A percentile compares a stretch with the other conserved stretches of the same genome.
These are phyloP conservation scores for Pulveroboletus frians DNA, from an alignment of 768 basidiomycete species.

Conservation along the genomic window DNA sequence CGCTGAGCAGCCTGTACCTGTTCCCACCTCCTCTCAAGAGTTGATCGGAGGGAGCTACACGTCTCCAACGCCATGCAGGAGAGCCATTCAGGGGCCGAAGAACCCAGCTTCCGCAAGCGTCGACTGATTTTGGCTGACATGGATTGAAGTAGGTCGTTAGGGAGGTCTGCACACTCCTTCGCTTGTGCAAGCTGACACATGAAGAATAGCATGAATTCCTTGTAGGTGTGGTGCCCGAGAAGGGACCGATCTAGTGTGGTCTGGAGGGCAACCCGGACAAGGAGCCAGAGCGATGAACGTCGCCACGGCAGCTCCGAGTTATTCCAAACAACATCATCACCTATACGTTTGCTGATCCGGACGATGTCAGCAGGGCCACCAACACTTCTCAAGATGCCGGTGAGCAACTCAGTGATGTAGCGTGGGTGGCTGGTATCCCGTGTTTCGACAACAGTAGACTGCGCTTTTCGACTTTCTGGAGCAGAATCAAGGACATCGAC, in stretches of 20 bases:
- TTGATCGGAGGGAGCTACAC: constrained; percentile 13
- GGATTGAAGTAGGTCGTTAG: constrained; percentile 28
- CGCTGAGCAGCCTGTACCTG: constrained; percentile 26
- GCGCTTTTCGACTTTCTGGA: constrained; percentile 36
- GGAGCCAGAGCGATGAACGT: constrained; percentile 26
- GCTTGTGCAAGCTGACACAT: constrained; percentile 12
- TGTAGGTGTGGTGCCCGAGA: constrained; percentile 32
- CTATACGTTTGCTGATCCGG: no score
- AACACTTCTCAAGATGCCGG: constrained; percentile 41
- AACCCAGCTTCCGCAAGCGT: constrained; percentile 28
- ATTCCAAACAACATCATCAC: no score
- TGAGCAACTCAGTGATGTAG: constrained; percentile 46
- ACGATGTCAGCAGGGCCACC: constrained; percentile 26
- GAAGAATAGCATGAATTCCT: constrained; percentile 44
- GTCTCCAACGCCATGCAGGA: neutral
- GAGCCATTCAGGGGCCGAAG: constrained; percentile 14
- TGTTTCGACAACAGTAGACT: constrained; percentile 12
- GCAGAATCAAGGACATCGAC: constrained; percentile 9
- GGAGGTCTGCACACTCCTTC: neutral
- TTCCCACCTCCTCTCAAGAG: constrained; percentile 35
- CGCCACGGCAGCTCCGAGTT: no score
- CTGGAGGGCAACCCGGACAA: constrained; percentile 32
- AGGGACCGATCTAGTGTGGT: constrained; percentile 18
- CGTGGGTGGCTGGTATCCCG: constrained; percentile 34
- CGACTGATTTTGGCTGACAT: constrained; percentile 28